Percentiles rank a stretch among this genome's conserved stretches.
Conservation (phyloP, 176 grass and related monocot species). For the Areca catechu region DNA sequence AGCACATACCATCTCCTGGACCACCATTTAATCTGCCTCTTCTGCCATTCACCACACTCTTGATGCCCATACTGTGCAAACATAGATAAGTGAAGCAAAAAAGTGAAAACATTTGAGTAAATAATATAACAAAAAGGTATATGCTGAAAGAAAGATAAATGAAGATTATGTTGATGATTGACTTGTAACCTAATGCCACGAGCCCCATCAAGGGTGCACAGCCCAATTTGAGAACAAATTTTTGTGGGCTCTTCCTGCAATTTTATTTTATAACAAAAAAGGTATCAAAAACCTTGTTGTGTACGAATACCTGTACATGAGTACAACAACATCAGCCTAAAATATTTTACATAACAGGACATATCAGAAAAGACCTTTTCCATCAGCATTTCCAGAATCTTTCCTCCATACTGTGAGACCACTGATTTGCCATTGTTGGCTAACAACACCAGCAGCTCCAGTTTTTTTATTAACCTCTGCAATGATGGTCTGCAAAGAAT, state of each 20-base stretch:
- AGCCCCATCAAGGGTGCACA: constrained; percentile 26
- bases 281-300: too few species aligned
- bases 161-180: neutral
- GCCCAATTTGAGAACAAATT: constrained; percentile 35
- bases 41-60: constrained; percentile 24
- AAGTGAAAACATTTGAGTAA: neutral
- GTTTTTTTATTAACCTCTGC: constrained; percentile 39
- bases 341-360: neutral
- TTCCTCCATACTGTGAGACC: constrained; percentile 32
- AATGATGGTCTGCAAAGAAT: constrained; percentile 30
- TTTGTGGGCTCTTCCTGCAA: constrained; percentile 28
- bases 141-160: neutral
- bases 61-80: constrained; percentile 23
- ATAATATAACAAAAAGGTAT: too few species aligned
- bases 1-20: constrained; percentile 22
- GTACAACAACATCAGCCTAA: neutral
- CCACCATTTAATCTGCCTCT: neutral
- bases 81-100: neutral
- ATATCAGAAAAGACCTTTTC: constrained; percentile 18
- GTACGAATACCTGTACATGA: too few species aligned
- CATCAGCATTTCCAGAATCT: constrained; percentile 32
- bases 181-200: constrained; percentile 19
- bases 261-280: too few species aligned
- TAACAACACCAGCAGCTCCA: constrained; percentile 41
- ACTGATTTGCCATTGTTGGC: constrained; percentile 40